Evolutionary conservation across 768 basidiomycete genomes (phyloP), one percentile per base, ranked within the genome.

Genomic region (Russula compacta): DNA sequence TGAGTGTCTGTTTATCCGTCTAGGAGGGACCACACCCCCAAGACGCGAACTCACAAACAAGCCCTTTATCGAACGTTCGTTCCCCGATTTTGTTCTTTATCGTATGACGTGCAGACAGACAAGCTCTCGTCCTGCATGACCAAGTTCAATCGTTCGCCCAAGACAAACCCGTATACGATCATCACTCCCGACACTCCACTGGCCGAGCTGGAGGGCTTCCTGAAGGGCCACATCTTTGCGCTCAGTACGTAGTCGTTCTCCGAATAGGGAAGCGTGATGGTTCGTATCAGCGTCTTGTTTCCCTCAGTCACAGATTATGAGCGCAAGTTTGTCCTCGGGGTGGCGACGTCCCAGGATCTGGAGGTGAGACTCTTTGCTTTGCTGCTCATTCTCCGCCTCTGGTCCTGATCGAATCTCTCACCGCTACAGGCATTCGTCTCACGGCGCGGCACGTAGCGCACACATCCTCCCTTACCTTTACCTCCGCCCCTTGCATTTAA

Each of bases 141-240:
- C 40, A 86, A 80, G 66, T 93, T 93, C 76, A 79, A 83, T 67
- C 83, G 89, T 36, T 77, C 77, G 6, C 72, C 80, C 9, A 64
- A 61, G 21, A 79, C 78, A 4, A 74, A 86, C 58, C 85, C 86
- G 3, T 92, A 92, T 71, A 86, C 83, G 12, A 73, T 87, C 56
- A 90, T 95, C 66, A 91, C 91, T 0, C 92, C 92, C 1, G 74
- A 81, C 48, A 87, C 92, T 6, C 81, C 89, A 2, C 78, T 95
- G 10, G 81, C 81, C 0, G 89, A 92, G 12, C 77, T 95, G n/a
- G 92, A 93, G 67, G 77, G 75, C 11, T 97, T 97, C 73, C 75
- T 95, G 55, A 74, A 78, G 64, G 57, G 76, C 21, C 86, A 90
- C 64, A 78, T 87, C 43, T 92, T 92, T 64, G 91, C 89, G 2